A percentile compares a stretch with the other conserved stretches of the same genome.
Evolutionary conservation across 2,329 filamentous ascomycete genomes (phyloP).

Genomic region (Chaetomium sp.): DNA sequence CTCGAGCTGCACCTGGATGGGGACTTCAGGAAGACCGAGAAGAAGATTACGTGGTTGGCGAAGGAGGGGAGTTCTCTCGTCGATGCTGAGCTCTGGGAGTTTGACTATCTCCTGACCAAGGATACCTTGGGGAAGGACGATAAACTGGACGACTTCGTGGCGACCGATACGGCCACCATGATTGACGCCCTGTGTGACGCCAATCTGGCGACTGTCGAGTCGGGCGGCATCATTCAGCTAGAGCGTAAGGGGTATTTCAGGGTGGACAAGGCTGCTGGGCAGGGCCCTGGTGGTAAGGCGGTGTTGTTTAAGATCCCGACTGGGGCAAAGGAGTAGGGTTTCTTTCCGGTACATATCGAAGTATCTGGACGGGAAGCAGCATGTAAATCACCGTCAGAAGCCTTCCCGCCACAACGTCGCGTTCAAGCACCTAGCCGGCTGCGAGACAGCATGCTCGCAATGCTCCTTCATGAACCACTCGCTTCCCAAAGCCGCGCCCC

Average conservation of each 20-base stretch:
- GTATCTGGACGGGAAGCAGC: neutral
- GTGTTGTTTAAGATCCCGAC: conserved; percentile 24
- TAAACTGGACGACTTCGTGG: conserved; percentile 79
- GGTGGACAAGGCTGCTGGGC: conserved; percentile 63
- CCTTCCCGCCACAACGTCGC: neutral
- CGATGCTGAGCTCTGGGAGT: conserved; percentile 83
- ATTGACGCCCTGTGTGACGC: conserved; percentile 72
- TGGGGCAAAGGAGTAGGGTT: conserved; percentile 14
- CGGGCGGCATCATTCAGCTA: conserved; percentile 88
- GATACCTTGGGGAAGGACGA: conserved; percentile 90
- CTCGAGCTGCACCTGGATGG: conserved; percentile 84
- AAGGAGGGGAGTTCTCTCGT: conserved; percentile 73
- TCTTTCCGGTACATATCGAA: neutral
- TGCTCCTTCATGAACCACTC: conserved; percentile 15
- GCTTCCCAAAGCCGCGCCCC: neutral
- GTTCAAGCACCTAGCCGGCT: neutral
- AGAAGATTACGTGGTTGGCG: conserved; percentile 94
- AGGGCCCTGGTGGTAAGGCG: conserved; percentile 17
- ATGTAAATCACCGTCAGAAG: neutral
- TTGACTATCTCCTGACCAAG: conserved; percentile 92
- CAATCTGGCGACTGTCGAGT: conserved; percentile 74
- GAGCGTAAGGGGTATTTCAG: conserved; percentile 90
- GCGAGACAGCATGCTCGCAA: neutral
- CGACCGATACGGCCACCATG: conserved; percentile 65
- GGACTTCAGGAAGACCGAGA: conserved; percentile 89